Evolutionary conservation across 1,139 yeast species (phyloP).

Genomic region (Diutina pseudorugosa): DNA sequence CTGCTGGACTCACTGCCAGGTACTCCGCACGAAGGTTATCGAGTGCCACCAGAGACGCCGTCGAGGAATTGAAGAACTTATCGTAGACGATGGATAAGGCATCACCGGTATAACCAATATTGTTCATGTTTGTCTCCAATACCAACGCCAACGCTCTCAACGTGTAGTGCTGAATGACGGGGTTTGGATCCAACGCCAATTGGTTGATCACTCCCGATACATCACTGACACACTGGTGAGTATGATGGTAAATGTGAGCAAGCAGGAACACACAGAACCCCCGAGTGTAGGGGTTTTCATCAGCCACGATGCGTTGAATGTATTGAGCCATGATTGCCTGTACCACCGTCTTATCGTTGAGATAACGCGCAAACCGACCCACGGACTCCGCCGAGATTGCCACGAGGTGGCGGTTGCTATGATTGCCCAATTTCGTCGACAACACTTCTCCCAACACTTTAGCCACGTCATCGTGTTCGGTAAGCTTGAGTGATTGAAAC

Average conservation of each 20-base stretch:
- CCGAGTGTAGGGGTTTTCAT: constrained; percentile 46
- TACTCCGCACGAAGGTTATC: neutral
- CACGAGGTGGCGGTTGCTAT: constrained; percentile 24
- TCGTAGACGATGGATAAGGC: neutral
- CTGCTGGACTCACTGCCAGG: neutral
- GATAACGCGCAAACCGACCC: constrained; percentile 41
- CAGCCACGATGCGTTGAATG: constrained; percentile 50
- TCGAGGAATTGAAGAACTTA: neutral
- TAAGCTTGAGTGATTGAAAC: constrained; percentile 11
- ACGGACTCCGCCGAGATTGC: constrained; percentile 52
- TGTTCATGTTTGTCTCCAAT: neutral
- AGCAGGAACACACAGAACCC: constrained; percentile 52
- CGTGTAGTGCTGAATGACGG: constrained; percentile 32
- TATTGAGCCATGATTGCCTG: constrained; percentile 40
- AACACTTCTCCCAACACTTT: constrained; percentile 46
- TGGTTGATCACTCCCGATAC: constrained; percentile 33
- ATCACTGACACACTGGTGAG: constrained; percentile 14
- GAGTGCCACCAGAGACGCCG: neutral
- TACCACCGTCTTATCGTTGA: constrained; percentile 22
- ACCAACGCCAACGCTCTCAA: neutral
- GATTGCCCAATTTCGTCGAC: constrained; percentile 9
- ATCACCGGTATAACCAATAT: neutral
- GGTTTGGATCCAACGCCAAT: constrained; percentile 71
- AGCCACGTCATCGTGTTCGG: constrained; percentile 28
- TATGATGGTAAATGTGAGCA: constrained; percentile 42